Evolutionary conservation across 768 basidiomycete genomes (phyloP).

Genomic region (Chalciporus chontae): DNA sequence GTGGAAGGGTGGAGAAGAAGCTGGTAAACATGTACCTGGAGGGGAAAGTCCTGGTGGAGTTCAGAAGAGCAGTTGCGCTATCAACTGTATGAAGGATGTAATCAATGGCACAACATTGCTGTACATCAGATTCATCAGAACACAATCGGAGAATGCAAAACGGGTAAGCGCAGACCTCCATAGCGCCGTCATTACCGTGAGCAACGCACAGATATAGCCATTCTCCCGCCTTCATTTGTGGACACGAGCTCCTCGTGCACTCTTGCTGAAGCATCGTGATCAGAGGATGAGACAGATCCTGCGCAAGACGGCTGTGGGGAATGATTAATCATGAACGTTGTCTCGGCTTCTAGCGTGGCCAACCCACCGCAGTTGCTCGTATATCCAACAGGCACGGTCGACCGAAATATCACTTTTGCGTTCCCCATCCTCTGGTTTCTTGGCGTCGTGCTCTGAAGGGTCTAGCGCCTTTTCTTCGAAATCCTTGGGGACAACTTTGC

Average conservation of each 20-base stretch:
- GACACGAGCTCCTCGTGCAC: slow-evolving; percentile 83
- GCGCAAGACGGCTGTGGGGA: slow-evolving; percentile 68
- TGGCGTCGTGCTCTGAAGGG: slow-evolving; percentile 29
- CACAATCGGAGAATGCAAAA: slow-evolving; percentile 1
- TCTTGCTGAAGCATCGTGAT: slow-evolving; percentile 84
- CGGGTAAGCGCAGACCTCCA: slow-evolving; percentile 57
- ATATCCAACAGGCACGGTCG: slow-evolving; percentile 84
- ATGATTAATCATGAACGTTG: slow-evolving; percentile 2
- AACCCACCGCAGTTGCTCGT: slow-evolving; percentile 54
- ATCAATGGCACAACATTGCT: slow-evolving; percentile 98
- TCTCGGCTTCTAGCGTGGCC: background rate
- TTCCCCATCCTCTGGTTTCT: slow-evolving; percentile 28
- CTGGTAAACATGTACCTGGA: slow-evolving; percentile 57
- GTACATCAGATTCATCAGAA: slow-evolving; percentile 16
- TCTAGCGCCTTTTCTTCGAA: slow-evolving; percentile 19
- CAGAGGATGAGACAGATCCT: slow-evolving; percentile 82
- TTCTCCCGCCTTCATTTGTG: slow-evolving; percentile 98
- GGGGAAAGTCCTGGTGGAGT: slow-evolving; percentile 88
- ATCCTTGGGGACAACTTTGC: slow-evolving; percentile 33
- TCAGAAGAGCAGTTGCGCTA: slow-evolving; percentile 87
- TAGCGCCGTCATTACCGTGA: slow-evolving; percentile 82
- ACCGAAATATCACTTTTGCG: slow-evolving; percentile 53
- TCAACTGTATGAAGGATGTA: slow-evolving; percentile 93
- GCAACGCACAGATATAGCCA: slow-evolving; percentile 97
- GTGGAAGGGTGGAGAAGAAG: slow-evolving; percentile 19